Conservation (phyloP, 495 filamentous ascomycete genomes). For the Aspergillus affinis region DNA sequence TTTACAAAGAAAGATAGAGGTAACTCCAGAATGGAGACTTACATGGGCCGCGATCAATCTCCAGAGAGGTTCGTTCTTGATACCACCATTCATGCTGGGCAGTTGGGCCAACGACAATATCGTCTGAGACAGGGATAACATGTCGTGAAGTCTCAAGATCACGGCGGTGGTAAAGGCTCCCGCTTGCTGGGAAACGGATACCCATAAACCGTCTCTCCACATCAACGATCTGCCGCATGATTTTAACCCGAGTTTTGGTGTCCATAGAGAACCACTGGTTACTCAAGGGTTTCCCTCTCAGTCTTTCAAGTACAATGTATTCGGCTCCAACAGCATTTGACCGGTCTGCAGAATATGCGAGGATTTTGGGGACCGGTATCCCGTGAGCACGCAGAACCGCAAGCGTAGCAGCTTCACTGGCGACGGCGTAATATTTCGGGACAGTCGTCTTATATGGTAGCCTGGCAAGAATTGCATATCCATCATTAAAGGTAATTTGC, state of each 20-base stretch:
- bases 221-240: constrained; percentile 35
- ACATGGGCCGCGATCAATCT: no score
- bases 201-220: constrained; percentile 32
- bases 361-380: constrained; percentile 30
- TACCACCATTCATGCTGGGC: constrained; percentile 33
- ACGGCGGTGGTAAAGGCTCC: constrained; percentile 35
- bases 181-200: constrained; percentile 30
- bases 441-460: constrained; percentile 29
- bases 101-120: constrained; percentile 30
- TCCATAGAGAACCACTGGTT: constrained; percentile 28
- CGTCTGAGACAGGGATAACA: neutral
- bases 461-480: constrained; percentile 25
- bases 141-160: constrained; percentile 16
- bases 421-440: constrained; percentile 28
- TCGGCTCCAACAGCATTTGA: constrained; percentile 28
- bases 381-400: constrained; percentile 26
- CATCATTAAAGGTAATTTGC: constrained; percentile 25
- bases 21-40: no score
- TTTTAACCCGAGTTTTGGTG: constrained; percentile 25
- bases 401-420: constrained; percentile 41
- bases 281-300: constrained; percentile 23
- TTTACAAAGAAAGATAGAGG: no score
- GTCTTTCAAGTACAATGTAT: constrained; percentile 29
- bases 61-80: constrained; percentile 19
- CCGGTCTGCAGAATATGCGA: constrained; percentile 20